A percentile compares a stretch with the other conserved stretches of the same genome.
These are phyloP conservation scores for Paecilomyces fulvus DNA, from an alignment of 2,329 filamentous ascomycete species.

Conservation along the genomic window DNA sequence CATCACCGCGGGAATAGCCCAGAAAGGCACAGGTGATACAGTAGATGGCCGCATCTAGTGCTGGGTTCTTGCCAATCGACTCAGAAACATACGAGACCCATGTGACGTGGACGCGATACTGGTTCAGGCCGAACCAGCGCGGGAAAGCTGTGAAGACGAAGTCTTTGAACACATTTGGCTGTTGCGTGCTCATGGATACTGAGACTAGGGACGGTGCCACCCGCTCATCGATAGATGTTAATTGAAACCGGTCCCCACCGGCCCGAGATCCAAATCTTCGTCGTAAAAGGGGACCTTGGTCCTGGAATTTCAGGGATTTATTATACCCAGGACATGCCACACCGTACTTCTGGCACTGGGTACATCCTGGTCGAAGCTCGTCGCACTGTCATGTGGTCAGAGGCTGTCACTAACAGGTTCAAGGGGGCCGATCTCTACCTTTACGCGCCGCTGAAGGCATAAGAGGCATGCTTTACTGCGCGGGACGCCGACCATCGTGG, in stretches of 20 bases:
- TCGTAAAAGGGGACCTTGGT: conserved; percentile 22
- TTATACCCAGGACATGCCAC: conserved; percentile 23
- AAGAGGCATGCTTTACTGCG: conserved; percentile 28
- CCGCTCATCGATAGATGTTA: conserved; percentile 14
- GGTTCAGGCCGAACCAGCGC: conserved; percentile 16
- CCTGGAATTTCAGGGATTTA: conserved; percentile 22
- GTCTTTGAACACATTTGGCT: conserved; percentile 16
- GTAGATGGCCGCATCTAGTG: conserved; percentile 17
- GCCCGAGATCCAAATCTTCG: conserved; percentile 14
- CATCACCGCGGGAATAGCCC: conserved; percentile 15
- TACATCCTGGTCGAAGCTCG: conserved; percentile 17
- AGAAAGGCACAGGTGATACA: conserved; percentile 23
- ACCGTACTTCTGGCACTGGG: conserved; percentile 24
- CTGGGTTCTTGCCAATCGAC: conserved; percentile 11
- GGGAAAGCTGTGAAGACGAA: conserved; percentile 16
- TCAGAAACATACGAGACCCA: conserved; percentile 15
- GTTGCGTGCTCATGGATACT: conserved; percentile 13
- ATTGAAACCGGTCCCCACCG: neutral
- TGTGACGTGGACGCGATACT: conserved; percentile 14
- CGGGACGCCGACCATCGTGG: conserved; percentile 26
- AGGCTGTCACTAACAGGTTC: neutral
- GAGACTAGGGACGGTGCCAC: conserved; percentile 16
- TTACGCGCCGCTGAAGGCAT: conserved; percentile 26
- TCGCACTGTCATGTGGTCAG: conserved; percentile 14
- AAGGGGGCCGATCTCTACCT: conserved; percentile 6